These are phyloP conservation scores for Codiaeum variegatum DNA, from an alignment of 441 rosid genomes.

Conservation along the genomic window DNA sequence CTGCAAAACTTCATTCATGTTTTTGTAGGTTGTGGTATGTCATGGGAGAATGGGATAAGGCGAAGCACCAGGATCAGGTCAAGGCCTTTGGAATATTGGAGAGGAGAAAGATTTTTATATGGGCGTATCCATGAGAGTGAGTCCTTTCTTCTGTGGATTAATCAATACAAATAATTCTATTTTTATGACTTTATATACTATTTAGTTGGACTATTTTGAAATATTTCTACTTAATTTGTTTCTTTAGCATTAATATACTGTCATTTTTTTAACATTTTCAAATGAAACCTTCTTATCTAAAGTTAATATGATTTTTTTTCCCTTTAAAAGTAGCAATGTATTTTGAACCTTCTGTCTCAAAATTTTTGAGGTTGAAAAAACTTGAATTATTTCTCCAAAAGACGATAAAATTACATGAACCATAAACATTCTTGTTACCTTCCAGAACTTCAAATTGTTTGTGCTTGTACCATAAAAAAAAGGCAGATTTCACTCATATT, in stretches of 20 bases:
- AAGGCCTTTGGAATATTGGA: slow-evolving; percentile 92
- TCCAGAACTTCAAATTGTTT: background rate
- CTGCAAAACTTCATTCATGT: slow-evolving; percentile 14
- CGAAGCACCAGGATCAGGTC: slow-evolving; percentile 84
- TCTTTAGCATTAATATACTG: background rate
- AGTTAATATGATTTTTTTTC: background rate
- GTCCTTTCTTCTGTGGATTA: slow-evolving; percentile 25
- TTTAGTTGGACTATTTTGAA: background rate
- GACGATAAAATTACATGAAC: background rate
- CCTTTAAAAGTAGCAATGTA: background rate
- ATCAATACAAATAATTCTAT: background rate
- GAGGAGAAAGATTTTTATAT: slow-evolving; percentile 80
- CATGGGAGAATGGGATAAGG: slow-evolving; percentile 55
- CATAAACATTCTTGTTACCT: background rate
- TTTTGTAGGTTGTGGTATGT: slow-evolving; percentile 56
- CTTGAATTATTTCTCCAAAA: background rate
- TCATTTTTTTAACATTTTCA: background rate
- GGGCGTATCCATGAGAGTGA: slow-evolving; percentile 86
- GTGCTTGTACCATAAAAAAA: background rate
- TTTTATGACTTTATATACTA: background rate
- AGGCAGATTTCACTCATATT: background rate
- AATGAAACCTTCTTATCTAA: background rate
- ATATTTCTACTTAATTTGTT: background rate
- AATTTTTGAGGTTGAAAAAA: background rate
- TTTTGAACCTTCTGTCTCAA: background rate